These are phyloP conservation scores for Poteriospumella lacustris DNA, from an alignment of 108 stramenopile genomes.

Conservation along the genomic window DNA sequence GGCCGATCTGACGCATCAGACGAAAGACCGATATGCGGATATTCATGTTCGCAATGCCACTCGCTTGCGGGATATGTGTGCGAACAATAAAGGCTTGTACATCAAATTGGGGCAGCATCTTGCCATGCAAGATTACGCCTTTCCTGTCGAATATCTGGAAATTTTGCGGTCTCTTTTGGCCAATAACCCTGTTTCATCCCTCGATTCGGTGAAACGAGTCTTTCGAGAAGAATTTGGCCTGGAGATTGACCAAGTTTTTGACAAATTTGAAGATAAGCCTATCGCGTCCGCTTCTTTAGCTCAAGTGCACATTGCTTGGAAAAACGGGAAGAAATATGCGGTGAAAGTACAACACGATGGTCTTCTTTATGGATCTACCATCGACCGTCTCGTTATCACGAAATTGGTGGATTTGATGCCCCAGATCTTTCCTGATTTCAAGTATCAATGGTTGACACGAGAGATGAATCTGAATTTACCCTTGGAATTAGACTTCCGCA, in stretches of 20 bases:
- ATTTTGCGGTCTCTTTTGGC: not conserved
- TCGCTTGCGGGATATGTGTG: constrained; percentile 19
- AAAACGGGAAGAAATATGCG: constrained; percentile 39
- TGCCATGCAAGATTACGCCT: constrained; percentile 1
- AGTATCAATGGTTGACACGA: constrained; percentile 85
- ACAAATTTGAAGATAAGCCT: constrained; percentile 65
- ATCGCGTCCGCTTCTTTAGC: constrained; percentile 86
- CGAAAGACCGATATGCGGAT: no score
- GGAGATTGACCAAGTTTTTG: constrained; percentile 64
- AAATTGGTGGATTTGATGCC: constrained; percentile 64
- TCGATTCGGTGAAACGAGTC: constrained; percentile 2
- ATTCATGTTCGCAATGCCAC: constrained; percentile 12
- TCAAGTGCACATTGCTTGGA: constrained; percentile 65
- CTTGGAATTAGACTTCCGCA: constrained; percentile 78
- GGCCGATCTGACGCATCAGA: no score
- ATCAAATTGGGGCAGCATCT: constrained; percentile 29
- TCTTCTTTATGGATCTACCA: constrained; percentile 68
- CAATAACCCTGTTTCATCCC: not conserved
- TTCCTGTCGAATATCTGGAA: constrained; percentile 12
- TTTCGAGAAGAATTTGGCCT: not conserved
- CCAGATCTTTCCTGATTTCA: constrained; percentile 72
- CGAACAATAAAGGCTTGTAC: constrained; percentile 5
- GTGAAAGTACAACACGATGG: constrained; percentile 77
- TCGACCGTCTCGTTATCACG: constrained; percentile 73
- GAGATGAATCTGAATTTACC: constrained; percentile 83